phyloP scores from a whole-genome alignment of 176 grass and related monocot species.

The Musa troglodytarum region DNA sequence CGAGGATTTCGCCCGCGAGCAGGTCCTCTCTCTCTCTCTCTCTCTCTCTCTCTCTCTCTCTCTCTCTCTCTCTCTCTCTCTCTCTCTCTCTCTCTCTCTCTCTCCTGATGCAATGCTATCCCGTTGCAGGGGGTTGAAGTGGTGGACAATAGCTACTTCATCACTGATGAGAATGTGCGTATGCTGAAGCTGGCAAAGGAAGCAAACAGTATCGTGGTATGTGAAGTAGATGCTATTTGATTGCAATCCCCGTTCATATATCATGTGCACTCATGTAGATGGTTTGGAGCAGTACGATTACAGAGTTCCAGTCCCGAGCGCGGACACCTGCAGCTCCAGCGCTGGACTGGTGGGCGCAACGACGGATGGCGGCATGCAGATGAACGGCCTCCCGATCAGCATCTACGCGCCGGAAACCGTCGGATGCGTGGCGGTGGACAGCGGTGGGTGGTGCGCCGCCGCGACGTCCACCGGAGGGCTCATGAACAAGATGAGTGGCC shows the following conservation, averaged over 20 bases:
- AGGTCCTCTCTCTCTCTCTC: conserved; percentile 25
- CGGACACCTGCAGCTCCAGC: conserved; percentile 45
- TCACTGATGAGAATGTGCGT: conserved; percentile 80
- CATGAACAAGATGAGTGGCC: conserved; percentile 89
- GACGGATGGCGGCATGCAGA: conserved; percentile 30
- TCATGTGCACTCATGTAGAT: too few relatives aligned
- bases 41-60: background rate
- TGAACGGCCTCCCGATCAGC: conserved; percentile 91
- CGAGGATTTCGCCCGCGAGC: conserved; percentile 73
- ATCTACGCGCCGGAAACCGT: conserved; percentile 95
- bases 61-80: background rate
- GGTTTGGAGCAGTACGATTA: conserved; percentile 47
- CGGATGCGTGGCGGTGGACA: conserved; percentile 68
- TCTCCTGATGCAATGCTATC: background rate
- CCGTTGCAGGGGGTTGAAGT: conserved; percentile 47
- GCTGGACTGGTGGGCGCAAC: conserved; percentile 5
- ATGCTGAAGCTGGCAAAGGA: conserved; percentile 96
- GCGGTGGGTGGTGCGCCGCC: conserved; percentile 30
- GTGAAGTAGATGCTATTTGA: background rate
- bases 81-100: background rate
- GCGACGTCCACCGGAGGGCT: conserved; percentile 81
- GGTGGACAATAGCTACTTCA: conserved; percentile 83
- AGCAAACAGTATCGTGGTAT: conserved; percentile 67
- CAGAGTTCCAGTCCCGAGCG: conserved; percentile 41
- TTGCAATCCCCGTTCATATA: too few relatives aligned